A percentile compares a stretch with the other conserved stretches of the same genome.
These are phyloP conservation scores for Porphyrellus sp. DNA, from an alignment of 1,284 basidiomycete species.

Conservation along the genomic window DNA sequence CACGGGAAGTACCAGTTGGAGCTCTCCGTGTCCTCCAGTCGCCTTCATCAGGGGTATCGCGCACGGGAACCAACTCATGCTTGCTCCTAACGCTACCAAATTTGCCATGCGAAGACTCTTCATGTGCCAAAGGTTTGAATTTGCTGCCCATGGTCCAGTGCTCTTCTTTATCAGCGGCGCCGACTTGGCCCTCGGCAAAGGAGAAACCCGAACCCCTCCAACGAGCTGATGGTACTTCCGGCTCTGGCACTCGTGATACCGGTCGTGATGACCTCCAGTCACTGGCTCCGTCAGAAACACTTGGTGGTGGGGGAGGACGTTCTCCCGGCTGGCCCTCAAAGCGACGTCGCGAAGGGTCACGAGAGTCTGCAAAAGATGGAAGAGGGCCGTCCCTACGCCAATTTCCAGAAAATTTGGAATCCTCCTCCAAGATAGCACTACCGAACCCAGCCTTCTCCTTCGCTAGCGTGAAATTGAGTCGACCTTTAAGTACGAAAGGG, in stretches of 20 bases:
- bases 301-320: conserved; percentile 38
- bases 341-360: conserved; percentile 61
- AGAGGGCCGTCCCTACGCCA: conserved; percentile 91
- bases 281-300: conserved; percentile 52
- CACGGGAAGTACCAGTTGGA: conserved; percentile 60
- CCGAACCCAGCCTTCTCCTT: conserved; percentile 68
- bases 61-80: conserved; percentile 52
- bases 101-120: conserved; percentile 43
- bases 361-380: conserved; percentile 53
- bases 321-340: conserved; percentile 54
- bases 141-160: conserved; percentile 69
- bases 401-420: conserved; percentile 69
- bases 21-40: conserved; percentile 59
- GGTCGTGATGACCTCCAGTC: conserved; percentile 73
- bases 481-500: not conserved
- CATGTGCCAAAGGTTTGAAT: conserved; percentile 55
- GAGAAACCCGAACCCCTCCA: conserved; percentile 58
- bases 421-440: conserved; percentile 51
- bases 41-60: conserved; percentile 48
- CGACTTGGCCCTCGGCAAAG: conserved; percentile 45
- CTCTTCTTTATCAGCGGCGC: conserved; percentile 74
- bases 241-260: conserved; percentile 43
- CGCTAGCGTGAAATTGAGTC: conserved; percentile 42
- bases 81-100: conserved; percentile 51
- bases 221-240: conserved; percentile 46